A percentile compares a stretch with the other conserved stretches of the same genome.
Conservation (phyloP, 2,329 filamentous ascomycete species). For the Didymella segeticola region DNA sequence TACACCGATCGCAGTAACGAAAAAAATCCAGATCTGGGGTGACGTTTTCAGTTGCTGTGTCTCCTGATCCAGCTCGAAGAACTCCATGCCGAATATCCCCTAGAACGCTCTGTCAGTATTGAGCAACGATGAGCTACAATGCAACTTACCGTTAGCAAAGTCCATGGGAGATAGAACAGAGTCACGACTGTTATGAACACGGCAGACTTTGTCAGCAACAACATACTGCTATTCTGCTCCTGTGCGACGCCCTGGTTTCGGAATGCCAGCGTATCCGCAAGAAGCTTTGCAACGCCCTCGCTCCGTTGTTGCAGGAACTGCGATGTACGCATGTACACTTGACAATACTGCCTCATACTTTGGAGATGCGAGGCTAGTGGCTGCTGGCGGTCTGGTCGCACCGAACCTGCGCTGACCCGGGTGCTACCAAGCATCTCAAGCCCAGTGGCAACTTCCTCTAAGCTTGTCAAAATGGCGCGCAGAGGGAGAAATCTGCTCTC, state of each 20-base stretch:
- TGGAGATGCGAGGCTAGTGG: no score
- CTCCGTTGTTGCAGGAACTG: not conserved
- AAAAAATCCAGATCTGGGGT: not conserved
- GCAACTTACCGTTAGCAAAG: constrained; percentile 8
- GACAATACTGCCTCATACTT: not conserved
- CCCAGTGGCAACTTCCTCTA: not conserved
- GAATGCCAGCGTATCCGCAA: constrained; percentile 12
- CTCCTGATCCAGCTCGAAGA: not conserved
- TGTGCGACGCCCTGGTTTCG: constrained; percentile 16
- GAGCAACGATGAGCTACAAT: no score
- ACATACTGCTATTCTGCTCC: constrained; percentile 18
- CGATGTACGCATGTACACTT: not conserved
- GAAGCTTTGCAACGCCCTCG: not conserved
- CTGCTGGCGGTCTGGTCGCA: no score
- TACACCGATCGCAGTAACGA: not conserved
- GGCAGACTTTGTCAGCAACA: constrained; percentile 18
- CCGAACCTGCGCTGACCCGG: no score
- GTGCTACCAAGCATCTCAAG: no score
- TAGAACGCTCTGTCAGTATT: not conserved
- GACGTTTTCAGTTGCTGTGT: not conserved
- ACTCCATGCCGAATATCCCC: not conserved
- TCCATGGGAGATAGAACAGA: constrained; percentile 22
- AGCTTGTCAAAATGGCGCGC: not conserved
- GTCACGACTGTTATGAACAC: constrained; percentile 26
- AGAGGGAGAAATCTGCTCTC: not conserved